Evolutionary conservation across 1,139 yeast genomes (phyloP).

Genomic region (Meyerozyma smithsonii): DNA sequence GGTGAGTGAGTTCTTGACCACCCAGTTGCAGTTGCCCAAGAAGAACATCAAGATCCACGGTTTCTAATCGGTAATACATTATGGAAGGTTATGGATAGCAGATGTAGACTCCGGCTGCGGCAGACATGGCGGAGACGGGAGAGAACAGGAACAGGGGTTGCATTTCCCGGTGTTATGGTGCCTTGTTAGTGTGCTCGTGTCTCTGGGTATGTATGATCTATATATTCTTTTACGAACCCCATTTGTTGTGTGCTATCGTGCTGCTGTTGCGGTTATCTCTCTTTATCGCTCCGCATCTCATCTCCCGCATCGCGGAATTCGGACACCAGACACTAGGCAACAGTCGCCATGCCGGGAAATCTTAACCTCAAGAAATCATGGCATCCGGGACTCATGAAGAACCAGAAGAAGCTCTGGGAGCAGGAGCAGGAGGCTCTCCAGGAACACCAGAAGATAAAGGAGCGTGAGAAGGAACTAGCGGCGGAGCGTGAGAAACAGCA

Average conservation of each 20-base stretch:
- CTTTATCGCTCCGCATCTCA: not conserved
- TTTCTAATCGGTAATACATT: constrained; percentile 46
- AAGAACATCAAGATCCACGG: constrained; percentile 98
- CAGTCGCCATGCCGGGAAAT: constrained; percentile 59
- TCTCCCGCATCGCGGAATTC: not conserved
- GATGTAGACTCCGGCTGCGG: not conserved
- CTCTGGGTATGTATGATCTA: too few species aligned
- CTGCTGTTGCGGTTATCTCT: not conserved
- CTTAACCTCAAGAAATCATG: constrained; percentile 88
- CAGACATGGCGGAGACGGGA: too few species aligned
- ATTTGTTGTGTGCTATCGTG: too few species aligned
- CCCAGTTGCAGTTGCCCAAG: constrained; percentile 86
- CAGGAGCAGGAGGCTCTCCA: constrained; percentile 73
- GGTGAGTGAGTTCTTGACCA: constrained; percentile 87
- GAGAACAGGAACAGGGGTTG: too few species aligned
- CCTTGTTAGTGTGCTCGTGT: too few species aligned
- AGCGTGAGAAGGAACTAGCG: constrained; percentile 59
- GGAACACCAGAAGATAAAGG: constrained; percentile 63
- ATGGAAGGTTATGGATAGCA: not conserved
- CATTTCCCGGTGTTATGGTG: too few species aligned
- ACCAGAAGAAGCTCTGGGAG: constrained; percentile 83
- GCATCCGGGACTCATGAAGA: constrained; percentile 86
- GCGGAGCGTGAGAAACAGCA: constrained; percentile 63
- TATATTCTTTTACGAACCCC: too few species aligned
- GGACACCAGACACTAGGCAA: not conserved